Evolutionary conservation across 1,284 basidiomycete genomes (phyloP), one percentile per base, ranked within the genome.

Genomic region (Trichosporon sp.): DNA sequence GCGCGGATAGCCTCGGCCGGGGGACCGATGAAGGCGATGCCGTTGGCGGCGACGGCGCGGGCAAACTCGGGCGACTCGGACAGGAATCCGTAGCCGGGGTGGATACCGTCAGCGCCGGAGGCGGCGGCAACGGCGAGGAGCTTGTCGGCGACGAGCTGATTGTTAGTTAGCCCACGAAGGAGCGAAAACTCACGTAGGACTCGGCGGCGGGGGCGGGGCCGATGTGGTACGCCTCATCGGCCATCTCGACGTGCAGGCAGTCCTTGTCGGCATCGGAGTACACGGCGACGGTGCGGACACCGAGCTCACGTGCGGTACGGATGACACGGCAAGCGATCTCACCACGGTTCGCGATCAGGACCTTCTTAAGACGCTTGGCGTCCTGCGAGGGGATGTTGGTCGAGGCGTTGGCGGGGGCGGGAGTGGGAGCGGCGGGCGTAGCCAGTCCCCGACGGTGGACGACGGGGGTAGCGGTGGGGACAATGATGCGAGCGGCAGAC

Each of bases 301-400:
- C 94, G 0, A 97, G 86, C 78, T 91, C 91, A 81, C 87, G 89
- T 5, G 93, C 93, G 0, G 95, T 97, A 21, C 92, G 90, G 69
- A 97, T 96, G 67, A 98, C 92, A 59, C 96, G 90, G 81, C 94
- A 96, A 6, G 95, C 94, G 73, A 98, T 98, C 84, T 98, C 96
- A 54, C 96, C 96, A 69, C 93, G 86, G 78, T 95, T 96, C 0
- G 93, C 93, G 69, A 96, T 90, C 38, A 96, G 87, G 72, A 94
- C 92, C 87, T 94, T 94, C 85, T 75, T 76, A 69, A 81, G 78
- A 66, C 76, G 77, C 59, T 74, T 74, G 14, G 71, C 69, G 54
- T 71, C 68, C 66, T 66, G 70, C 16, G 69, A 59, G 14, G 69
- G 72, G 59, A 68, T 56, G 26, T 68, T 67, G 38, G 66, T 61